phyloP scores from a whole-genome alignment of 768 basidiomycete genomes.

The Sporobolomyces roseus region DNA sequence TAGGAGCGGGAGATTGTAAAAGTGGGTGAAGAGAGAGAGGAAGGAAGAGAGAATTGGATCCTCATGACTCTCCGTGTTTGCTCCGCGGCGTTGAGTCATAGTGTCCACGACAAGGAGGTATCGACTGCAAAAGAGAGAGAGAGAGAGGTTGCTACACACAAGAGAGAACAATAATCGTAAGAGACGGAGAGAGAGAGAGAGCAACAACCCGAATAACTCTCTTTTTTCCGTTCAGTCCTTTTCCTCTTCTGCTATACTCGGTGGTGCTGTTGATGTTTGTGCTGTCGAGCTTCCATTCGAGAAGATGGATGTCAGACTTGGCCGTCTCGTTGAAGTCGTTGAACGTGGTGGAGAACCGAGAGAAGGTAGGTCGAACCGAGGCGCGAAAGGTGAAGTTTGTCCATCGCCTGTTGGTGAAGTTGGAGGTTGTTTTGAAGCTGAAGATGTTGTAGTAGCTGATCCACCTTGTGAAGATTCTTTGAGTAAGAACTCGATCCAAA shows the following conservation, averaged over 20 bases:
- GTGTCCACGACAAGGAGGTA: neutral
- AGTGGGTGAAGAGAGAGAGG: neutral
- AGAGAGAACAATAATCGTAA: too few relatives aligned
- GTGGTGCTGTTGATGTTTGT: constrained; percentile 26
- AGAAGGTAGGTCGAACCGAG: constrained; percentile 22
- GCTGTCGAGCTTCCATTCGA: constrained; percentile 23
- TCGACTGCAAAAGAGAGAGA: neutral
- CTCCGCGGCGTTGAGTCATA: too few relatives aligned
- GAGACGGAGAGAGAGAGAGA: neutral
- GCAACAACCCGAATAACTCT: neutral
- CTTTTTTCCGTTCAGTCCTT: neutral
- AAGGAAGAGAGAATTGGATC: neutral
- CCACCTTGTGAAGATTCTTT: constrained; percentile 63
- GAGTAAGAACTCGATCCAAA: constrained; percentile 96
- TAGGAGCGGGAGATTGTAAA: neutral
- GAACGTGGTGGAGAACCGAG: constrained; percentile 27
- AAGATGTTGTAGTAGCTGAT: neutral
- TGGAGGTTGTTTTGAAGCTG: neutral
- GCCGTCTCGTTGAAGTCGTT: constrained; percentile 19
- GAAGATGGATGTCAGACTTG: constrained; percentile 28
- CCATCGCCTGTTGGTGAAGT: neutral
- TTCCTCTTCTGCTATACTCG: constrained; percentile 30
- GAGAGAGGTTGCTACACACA: neutral
- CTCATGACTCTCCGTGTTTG: neutral
- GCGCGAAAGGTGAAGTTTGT: neutral